phyloP scores from a whole-genome alignment of 108 stramenopile genomes.

The Epithemia pelagica region DNA sequence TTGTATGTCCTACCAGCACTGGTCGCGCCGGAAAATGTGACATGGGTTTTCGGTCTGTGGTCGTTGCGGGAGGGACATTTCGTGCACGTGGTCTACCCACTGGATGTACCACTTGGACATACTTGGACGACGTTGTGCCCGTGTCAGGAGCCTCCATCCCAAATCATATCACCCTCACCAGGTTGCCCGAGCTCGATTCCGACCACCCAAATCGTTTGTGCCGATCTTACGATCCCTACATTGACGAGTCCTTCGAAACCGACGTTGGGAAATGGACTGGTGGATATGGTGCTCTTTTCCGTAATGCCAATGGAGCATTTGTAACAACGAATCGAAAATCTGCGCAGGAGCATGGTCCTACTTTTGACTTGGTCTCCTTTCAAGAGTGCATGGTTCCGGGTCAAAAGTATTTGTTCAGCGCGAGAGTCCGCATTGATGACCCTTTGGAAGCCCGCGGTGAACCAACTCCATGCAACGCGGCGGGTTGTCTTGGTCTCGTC shows the following conservation, averaged over 20 bases:
- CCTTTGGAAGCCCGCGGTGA: slow-evolving; percentile 8
- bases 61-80: slow-evolving; percentile 56
- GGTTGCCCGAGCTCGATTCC: background rate
- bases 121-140: background rate
- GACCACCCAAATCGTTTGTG: background rate
- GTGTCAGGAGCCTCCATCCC: background rate
- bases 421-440: slow-evolving; percentile 31
- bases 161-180: background rate
- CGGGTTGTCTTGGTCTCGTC: background rate
- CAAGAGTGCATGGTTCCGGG: slow-evolving; percentile 3
- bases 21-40: slow-evolving; percentile 23
- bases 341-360: slow-evolving; percentile 3
- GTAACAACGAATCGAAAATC: background rate
- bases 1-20: background rate
- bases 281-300: slow-evolving; percentile 4
- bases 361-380: slow-evolving; percentile 2
- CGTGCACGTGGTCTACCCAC: slow-evolving; percentile 26
- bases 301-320: slow-evolving; percentile 5
- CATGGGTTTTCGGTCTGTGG: slow-evolving; percentile 48
- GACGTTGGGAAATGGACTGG: slow-evolving; percentile 8
- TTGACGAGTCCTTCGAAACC: background rate
- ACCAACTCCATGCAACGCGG: slow-evolving; percentile 18
- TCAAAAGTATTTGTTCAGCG: slow-evolving; percentile 26
- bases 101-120: background rate
- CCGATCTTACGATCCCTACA: background rate